phyloP scores from a whole-genome alignment of 257 asterid genomes.

The Salvia miltiorrhiza region DNA sequence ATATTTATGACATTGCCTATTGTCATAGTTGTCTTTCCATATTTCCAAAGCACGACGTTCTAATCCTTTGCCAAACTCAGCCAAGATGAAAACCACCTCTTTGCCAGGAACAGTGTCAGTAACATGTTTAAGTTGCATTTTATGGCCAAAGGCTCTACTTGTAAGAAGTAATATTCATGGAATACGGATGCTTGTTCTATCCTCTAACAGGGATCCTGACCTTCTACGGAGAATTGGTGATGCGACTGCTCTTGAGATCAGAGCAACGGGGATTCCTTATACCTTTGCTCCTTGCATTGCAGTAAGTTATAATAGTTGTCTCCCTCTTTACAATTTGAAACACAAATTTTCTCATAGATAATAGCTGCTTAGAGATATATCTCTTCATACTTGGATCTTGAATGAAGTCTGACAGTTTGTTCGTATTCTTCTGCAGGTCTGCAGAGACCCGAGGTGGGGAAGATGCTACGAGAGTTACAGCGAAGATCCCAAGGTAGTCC shows the following conservation, averaged over 20 bases:
- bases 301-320: conserved; percentile 44
- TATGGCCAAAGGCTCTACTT: neutral
- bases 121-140: too few species aligned
- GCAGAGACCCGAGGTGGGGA: conserved; percentile 99
- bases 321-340: neutral
- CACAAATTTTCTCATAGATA: neutral
- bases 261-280: conserved; percentile 93
- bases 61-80: too few species aligned
- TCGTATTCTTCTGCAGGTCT: conserved; percentile 46
- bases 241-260: conserved; percentile 80
- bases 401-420: conserved; percentile 3
- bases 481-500: conserved; percentile 79
- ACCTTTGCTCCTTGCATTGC: conserved; percentile 94
- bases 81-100: too few species aligned
- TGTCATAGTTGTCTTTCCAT: too few species aligned
- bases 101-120: too few species aligned
- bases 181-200: neutral
- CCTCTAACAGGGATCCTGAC: conserved; percentile 67
- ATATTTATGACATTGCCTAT: too few species aligned
- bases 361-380: neutral
- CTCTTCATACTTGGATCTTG: neutral
- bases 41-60: too few species aligned
- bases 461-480: conserved; percentile 93
- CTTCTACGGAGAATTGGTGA: conserved; percentile 71
- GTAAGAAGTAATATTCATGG: neutral